Evolutionary conservation across 139 green algal species (phyloP).

Genomic region (Pleodorina starrii): DNA sequence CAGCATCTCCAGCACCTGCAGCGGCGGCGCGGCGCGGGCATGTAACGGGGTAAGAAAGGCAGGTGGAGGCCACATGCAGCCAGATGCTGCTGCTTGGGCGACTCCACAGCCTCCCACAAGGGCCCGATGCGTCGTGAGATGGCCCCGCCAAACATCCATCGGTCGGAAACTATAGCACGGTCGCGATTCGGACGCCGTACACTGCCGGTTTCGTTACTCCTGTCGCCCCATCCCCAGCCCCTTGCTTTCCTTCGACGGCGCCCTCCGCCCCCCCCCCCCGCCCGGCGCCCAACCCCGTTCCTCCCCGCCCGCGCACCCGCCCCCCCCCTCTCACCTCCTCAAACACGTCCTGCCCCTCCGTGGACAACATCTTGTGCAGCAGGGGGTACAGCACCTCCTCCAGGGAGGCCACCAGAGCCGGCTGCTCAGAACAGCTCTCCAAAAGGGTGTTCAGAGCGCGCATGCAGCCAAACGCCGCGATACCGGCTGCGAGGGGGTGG

Average conservation of each 20-base stretch:
- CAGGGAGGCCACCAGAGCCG: constrained; percentile 84
- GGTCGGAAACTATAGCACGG: no score
- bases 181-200: no score
- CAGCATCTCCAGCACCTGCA: constrained; percentile 87
- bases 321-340: constrained; percentile 80
- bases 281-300: no score
- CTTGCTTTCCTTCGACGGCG: background rate
- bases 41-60: background rate
- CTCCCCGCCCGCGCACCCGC: no score
- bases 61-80: background rate
- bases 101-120: no score
- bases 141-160: no score
- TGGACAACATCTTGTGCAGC: constrained; percentile 79
- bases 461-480: constrained; percentile 92
- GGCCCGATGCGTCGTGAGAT: no score
- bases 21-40: no score
- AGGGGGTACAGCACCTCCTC: constrained; percentile 93
- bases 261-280: background rate
- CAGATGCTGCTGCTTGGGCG: no score
- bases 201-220: no score
- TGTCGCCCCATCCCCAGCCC: no score
- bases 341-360: constrained; percentile 88
- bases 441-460: constrained; percentile 93
- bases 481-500: constrained; percentile 58
- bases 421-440: constrained; percentile 83